Evolutionary conservation across 2,329 filamentous ascomycete genomes (phyloP), one percentile per base, ranked within the genome.

Genomic region (Aureobasidium sp.): DNA sequence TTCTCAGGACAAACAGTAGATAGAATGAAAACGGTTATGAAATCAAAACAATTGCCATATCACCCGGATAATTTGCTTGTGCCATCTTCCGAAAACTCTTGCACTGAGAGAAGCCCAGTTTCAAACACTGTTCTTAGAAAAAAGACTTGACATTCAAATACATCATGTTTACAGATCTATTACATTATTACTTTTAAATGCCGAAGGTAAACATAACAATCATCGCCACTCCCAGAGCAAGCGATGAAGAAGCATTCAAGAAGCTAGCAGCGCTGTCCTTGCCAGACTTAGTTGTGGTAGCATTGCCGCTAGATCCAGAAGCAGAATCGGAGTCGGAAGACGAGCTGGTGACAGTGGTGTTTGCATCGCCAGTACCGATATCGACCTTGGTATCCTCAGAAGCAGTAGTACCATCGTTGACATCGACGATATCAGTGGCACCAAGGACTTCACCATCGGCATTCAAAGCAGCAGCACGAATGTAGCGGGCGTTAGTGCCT

Each of bases 401-500:
- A n/a, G 39, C 29, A 9, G 61, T 25, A 25, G 41, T 45, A 7
- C 62, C 63, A 47, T 62, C 53, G 5, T 51, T 61, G 50, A 67
- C 61, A 49, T 67, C 64, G 11, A 67, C 25, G 11, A 59, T 59
- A 44, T 49, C 61, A 29, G 61, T 64, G 34, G 51, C 36, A 4
- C 65, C 66, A 7, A 67, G 30, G 14, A 65, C 63, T 30, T 55
- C 62, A 1, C 61, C 67, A 16, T 66, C 50, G 7, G 47, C 27
- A 39, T 68, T 64, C 10, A 70, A 42, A 32, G 68, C 68, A 5
- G 65, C 62, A 30, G 66, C 62, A 29, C 65, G 62, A 16, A 69
- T 45, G 39, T 65, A 68, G 37, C 62, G 47, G 3, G 57, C 61
- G 25, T 42, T 32, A 4, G 49, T 37, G 21, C 55, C 64, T 7